Base-by-base conservation (phyloP, 108 stramenopile species). In the Skeletonema costatum region DNA sequence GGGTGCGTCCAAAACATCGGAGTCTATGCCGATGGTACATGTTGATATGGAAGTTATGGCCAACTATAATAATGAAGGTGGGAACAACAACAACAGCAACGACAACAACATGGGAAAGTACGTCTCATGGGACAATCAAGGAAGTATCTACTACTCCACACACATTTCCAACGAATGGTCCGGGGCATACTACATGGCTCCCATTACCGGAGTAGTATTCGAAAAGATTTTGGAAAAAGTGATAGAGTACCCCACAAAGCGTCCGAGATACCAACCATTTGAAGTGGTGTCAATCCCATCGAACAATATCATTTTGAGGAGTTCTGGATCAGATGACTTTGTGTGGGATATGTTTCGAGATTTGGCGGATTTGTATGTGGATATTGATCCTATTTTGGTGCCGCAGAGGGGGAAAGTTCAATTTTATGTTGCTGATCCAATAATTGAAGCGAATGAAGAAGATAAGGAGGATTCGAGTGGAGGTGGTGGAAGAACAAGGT, bases 181-280 rank as follows among this genome's bases (percentile, higher is more conserved):
- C 12, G 84, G 82, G 39, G 91, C 92, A 6, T 87, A 91, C 69
- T 96, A 91, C 78, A 88, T 96, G 89, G 88, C 94, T 10, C 81
- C 87, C 32, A 81, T 96, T 16, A 92, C 92, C 0, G 94, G 94
- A 8, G 88, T 91, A 1, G 94, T 93, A 21, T 59, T 96, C 56
- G 73, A 77, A 60, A 89, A 90, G 48, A 81, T 96, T 5, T 60
- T 96, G 12, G 74, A 80, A 42, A 67, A 83, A 38, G 92, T 88
- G 4, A 65, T 89, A 30, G 90, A 86, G 9, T 96, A 92, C 77
- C 68, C 85, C 12, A 68, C 39, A 13, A 73, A 81, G 44, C 77
- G 87, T 60, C 81, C 88, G n/a, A 42, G 86, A 50, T 96, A 96
- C 82, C 94, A 96, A 77, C 94, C 94, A 8, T 96, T 93, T 68